Percentiles rank a stretch among this genome's conserved stretches.
These are phyloP conservation scores for Boletus edulis DNA, from an alignment of 768 basidiomycete genomes.

Conservation along the genomic window DNA sequence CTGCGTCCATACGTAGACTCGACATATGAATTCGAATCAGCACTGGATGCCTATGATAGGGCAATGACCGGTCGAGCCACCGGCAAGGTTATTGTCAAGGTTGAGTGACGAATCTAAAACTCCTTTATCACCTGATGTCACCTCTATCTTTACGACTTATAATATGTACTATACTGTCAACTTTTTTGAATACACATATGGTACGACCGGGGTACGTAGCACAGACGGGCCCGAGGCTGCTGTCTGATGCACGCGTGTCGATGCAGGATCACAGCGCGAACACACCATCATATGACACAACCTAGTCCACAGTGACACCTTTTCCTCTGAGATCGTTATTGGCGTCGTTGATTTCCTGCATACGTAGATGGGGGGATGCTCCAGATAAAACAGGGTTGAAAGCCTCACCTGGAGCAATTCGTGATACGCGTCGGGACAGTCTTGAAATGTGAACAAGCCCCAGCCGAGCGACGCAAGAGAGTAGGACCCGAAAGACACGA, in stretches of 20 bases:
- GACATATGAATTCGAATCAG: conserved; percentile 54
- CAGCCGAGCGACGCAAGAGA: conserved; percentile 74
- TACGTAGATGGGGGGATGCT: not conserved
- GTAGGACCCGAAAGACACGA: conserved; percentile 78
- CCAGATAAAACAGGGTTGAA: not conserved
- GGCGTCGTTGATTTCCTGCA: conserved; percentile 58
- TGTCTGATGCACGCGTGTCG: too few species aligned
- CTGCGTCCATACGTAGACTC: conserved; percentile 60
- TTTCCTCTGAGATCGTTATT: conserved; percentile 56
- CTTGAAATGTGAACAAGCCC: conserved; percentile 70
- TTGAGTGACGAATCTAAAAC: conserved; percentile 25
- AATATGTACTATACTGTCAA: too few species aligned
- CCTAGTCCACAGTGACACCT: conserved; percentile 60
- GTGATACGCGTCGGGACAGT: conserved; percentile 77
- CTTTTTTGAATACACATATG: too few species aligned
- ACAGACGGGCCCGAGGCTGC: too few species aligned
- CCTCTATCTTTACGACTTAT: too few species aligned
- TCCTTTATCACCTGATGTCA: too few species aligned
- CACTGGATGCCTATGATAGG: conserved; percentile 58
- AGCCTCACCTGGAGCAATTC: conserved; percentile 54
- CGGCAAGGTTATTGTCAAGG: conserved; percentile 66
- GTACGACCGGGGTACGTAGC: too few species aligned
- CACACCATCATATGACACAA: too few species aligned
- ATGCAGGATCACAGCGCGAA: too few species aligned
- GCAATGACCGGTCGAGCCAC: conserved; percentile 53